A percentile compares a stretch with the other conserved stretches of the same genome.
Conservation (phyloP, 208 protist species). For the Vickermania spadyakhi region DNA sequence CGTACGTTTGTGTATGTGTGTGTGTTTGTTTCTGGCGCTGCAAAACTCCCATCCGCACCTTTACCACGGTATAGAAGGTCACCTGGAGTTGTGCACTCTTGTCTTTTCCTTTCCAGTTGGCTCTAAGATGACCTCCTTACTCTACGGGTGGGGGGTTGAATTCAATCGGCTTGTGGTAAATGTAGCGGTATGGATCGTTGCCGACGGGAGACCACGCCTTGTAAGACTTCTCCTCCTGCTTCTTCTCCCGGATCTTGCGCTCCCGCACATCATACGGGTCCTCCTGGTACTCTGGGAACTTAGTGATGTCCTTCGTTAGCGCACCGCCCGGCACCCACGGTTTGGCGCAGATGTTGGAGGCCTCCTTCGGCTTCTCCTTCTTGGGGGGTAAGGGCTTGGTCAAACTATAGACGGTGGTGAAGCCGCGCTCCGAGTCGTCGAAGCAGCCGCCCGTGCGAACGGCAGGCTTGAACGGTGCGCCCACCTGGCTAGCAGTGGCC, state of each 20-base stretch:
- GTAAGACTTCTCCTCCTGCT: slow-evolving; percentile 46
- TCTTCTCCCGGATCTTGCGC: slow-evolving; percentile 37
- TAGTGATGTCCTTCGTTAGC: slow-evolving; percentile 52
- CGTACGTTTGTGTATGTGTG: no score
- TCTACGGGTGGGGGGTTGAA: slow-evolving; percentile 57
- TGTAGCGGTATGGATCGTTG: slow-evolving; percentile 66
- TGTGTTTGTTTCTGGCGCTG: no score
- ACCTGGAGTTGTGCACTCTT: no score
- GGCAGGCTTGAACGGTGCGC: slow-evolving; percentile 47
- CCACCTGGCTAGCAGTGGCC: slow-evolving; percentile 12
- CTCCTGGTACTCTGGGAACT: slow-evolving; percentile 81
- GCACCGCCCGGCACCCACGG: slow-evolving; percentile 71
- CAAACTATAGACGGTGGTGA: slow-evolving; percentile 69
- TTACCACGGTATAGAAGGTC: no score
- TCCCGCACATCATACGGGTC: slow-evolving; percentile 87
- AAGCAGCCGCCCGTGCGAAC: slow-evolving; percentile 62
- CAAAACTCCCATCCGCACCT: no score
- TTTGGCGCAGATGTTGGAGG: slow-evolving; percentile 17
- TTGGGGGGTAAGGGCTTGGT: slow-evolving; percentile 67
- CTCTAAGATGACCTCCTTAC: no score
- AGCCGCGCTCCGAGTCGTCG: slow-evolving; percentile 64
- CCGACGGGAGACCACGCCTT: slow-evolving; percentile 71
- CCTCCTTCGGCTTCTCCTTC: slow-evolving; percentile 9
- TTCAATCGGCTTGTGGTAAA: slow-evolving; percentile 62
- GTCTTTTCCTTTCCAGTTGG: no score